Evolutionary conservation across 116 monocot species (phyloP).

Genomic region (Iris pallida): DNA sequence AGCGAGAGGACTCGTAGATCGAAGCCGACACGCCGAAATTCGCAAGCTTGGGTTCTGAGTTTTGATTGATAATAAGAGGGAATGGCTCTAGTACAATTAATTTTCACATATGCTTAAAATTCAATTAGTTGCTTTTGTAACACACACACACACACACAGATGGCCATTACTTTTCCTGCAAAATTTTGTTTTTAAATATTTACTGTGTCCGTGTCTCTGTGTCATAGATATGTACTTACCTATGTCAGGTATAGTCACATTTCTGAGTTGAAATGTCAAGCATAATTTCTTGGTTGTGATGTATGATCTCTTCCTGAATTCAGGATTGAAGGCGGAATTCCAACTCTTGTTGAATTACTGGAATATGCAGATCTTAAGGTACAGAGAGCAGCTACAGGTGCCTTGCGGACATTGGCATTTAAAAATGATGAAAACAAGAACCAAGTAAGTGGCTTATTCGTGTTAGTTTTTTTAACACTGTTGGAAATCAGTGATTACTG

Average conservation of each 20-base stretch:
- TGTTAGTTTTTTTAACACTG: constrained; percentile 1
- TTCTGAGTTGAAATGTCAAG: neutral
- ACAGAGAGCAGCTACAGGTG: constrained; percentile 88
- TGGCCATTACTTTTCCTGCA: too few relatives aligned
- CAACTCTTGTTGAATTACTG: constrained; percentile 88
- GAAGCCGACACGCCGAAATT: constrained; percentile 82
- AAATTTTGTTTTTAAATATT: too few relatives aligned
- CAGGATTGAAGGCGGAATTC: constrained; percentile 92
- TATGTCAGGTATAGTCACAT: constrained; percentile 64
- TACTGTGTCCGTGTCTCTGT: too few relatives aligned
- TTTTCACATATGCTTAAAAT: too few relatives aligned
- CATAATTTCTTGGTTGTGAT: neutral
- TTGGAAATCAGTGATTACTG: too few relatives aligned
- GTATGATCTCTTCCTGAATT: constrained; percentile 10
- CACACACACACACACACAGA: too few relatives aligned
- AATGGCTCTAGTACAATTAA: too few relatives aligned
- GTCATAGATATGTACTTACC: too few relatives aligned
- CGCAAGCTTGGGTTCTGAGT: constrained; percentile 33
- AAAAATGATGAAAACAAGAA: constrained; percentile 99
- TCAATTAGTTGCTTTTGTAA: too few relatives aligned
- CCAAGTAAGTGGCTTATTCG: constrained; percentile 40
- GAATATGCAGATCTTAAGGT: constrained; percentile 84
- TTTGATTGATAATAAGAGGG: too few relatives aligned
- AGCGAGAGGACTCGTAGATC: constrained; percentile 43
- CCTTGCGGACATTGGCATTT: constrained; percentile 88